Conservation (phyloP, 441 rosid genomes). For the Gossypium laxum region DNA sequence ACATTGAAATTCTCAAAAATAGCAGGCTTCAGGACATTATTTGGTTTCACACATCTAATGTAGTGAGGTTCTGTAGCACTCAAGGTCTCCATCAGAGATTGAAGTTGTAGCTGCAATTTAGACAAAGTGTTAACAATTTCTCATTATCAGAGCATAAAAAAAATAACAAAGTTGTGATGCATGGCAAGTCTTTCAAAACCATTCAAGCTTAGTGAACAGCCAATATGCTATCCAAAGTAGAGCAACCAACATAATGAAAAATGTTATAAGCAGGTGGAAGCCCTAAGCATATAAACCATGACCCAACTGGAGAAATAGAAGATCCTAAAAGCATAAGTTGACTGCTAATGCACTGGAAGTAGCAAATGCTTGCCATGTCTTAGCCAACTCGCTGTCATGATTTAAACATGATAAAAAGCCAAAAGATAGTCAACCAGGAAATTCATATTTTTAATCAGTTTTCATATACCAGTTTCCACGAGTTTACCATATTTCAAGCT, state of each 20-base stretch:
- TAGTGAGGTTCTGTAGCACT: slow-evolving; percentile 96
- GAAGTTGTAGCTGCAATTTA: slow-evolving; percentile 85
- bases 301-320: background rate
- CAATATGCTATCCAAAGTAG: background rate
- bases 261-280: slow-evolving; percentile 2
- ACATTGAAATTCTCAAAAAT: slow-evolving; percentile 87
- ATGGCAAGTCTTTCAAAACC: slow-evolving; percentile 1
- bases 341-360: background rate
- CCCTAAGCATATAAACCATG: background rate
- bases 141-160: background rate
- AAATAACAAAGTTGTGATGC: background rate
- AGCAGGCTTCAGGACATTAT: slow-evolving; percentile 87
- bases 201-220: background rate
- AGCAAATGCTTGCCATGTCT: background rate
- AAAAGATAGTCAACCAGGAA: background rate
- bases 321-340: background rate
- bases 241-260: background rate
- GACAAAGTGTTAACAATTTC: background rate
- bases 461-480: background rate
- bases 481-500: background rate
- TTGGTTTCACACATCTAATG: slow-evolving; percentile 99
- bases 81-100: slow-evolving; percentile 96
- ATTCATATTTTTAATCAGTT: background rate
- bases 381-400: background rate
- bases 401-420: background rate